Base-by-base conservation (phyloP, 768 basidiomycete genomes). In the Rhizopogon vesiculosus region DNA sequence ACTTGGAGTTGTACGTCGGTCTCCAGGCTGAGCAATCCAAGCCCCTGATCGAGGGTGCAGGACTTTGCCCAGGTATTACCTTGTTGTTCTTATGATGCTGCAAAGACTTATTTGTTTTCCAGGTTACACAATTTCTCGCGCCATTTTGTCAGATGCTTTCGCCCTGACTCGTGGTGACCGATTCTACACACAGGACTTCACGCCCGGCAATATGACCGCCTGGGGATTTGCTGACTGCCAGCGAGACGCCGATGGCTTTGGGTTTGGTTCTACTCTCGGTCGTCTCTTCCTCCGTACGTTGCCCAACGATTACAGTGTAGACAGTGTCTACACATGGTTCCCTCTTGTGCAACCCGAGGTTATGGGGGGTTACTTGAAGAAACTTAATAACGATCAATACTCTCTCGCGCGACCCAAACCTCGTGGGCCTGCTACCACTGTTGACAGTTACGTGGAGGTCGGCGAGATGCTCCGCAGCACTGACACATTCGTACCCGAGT, bases 161-260 rank as follows among this genome's bases (percentile, higher is more conserved):
- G 89, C 91, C 12, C 82, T 93, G 53, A 91, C 89, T 46, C 85
- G 91, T 52, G 91, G 91, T 31, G 91, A 93, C 64, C 78, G 91
- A 52, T 87, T 83, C 76, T 90, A 82, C 72, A 93, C 89, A 1
- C 76, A 87, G 28, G 91, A 93, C 64, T 87, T 82, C 66, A 93
- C 91, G 0, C 86, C 91, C 1, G 81, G 74, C 73, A 92, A 92
- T 66, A 64, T 91, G 64, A 93, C 91, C 2, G 72, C 87, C 3
- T 93, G 91, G 91, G 91, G 91, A 39, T 91, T 88, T 62, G 80
- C 84, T 19, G 91, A 93, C 67, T 89, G 87, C 66, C 87, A 90
- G 60, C 83, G 89, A 55, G 84, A 91, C 61, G 72, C 83, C 29
- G 75, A 75, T 40, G 89, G 79, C 3, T 86, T 83, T 56, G 89